phyloP scores from a whole-genome alignment of 331 rosid genomes.

The Acacia pycnantha region DNA sequence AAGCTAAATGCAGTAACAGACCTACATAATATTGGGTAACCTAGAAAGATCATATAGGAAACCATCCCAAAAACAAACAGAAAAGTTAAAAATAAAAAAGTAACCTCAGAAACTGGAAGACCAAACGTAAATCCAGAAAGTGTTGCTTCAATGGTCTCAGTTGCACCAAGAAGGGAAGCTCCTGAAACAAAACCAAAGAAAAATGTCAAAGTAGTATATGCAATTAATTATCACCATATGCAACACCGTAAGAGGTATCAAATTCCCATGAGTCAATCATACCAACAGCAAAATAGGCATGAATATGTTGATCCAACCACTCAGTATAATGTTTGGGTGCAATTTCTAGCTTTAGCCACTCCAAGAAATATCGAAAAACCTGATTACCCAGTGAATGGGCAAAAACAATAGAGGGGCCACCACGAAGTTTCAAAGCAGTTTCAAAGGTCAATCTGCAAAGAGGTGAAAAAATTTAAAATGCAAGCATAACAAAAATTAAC shows the following conservation, averaged over 20 bases:
- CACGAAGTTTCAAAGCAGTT: constrained; percentile 87
- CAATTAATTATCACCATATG: constrained; percentile 11
- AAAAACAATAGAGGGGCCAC: constrained; percentile 95
- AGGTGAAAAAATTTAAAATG: constrained; percentile 25
- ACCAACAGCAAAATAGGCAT: constrained; percentile 98
- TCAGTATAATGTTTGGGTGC: constrained; percentile 82
- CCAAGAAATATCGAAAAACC: constrained; percentile 95
- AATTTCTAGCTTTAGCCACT: constrained; percentile 96
- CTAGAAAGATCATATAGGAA: no score
- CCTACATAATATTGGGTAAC: no score
- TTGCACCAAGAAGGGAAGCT: constrained; percentile 92
- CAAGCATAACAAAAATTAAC: constrained; percentile 24
- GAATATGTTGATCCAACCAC: constrained; percentile 94
- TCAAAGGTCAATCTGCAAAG: constrained; percentile 86
- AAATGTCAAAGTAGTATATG: constrained; percentile 22
- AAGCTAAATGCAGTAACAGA: no score
- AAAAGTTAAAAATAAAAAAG: background rate
- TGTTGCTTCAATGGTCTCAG: constrained; percentile 78
- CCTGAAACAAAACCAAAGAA: constrained; percentile 50
- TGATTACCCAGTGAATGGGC: constrained; percentile 93
- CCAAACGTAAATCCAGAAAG: constrained; percentile 90
- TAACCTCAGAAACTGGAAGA: constrained; percentile 94
- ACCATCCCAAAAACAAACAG: no score
- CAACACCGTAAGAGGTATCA: constrained; percentile 20
- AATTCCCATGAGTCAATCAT: constrained; percentile 30